phyloP scores from a whole-genome alignment of 345 rosid species.

The Raphanus sativus region DNA sequence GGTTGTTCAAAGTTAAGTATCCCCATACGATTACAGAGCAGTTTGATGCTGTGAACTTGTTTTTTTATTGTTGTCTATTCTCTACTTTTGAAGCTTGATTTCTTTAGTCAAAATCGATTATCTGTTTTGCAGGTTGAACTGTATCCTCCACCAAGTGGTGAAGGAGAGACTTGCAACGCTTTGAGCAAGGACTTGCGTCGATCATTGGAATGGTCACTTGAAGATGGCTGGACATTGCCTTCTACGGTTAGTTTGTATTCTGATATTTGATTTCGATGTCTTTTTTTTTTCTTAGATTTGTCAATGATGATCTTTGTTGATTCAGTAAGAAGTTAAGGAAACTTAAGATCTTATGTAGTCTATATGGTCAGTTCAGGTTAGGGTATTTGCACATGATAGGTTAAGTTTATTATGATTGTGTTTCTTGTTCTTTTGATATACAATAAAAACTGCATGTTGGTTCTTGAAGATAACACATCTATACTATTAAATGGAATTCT shows the following conservation, averaged over 20 bases:
- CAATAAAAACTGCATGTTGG: neutral
- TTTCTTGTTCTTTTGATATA: neutral
- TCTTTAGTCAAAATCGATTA: neutral
- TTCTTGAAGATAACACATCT: slow-evolving; percentile 27
- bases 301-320: neutral
- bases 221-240: slow-evolving; percentile 33
- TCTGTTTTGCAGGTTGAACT: slow-evolving; percentile 20
- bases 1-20: too few species aligned
- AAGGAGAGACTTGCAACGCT: slow-evolving; percentile 14
- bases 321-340: neutral
- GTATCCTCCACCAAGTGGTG: slow-evolving; percentile 20
- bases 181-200: slow-evolving; percentile 25
- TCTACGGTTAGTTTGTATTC: slow-evolving; percentile 24
- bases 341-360: neutral
- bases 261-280: neutral
- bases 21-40: too few species aligned
- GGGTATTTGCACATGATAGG: neutral
- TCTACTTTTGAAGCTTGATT: neutral
- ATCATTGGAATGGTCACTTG: slow-evolving; percentile 23
- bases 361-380: neutral
- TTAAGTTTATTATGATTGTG: neutral
- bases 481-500: neutral
- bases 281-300: neutral
- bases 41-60: too few species aligned
- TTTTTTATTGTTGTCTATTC: too few species aligned